phyloP scores from a whole-genome alignment of 192 early-diverging fungal genomes.

The Gamsiella multidivaricata region DNA sequence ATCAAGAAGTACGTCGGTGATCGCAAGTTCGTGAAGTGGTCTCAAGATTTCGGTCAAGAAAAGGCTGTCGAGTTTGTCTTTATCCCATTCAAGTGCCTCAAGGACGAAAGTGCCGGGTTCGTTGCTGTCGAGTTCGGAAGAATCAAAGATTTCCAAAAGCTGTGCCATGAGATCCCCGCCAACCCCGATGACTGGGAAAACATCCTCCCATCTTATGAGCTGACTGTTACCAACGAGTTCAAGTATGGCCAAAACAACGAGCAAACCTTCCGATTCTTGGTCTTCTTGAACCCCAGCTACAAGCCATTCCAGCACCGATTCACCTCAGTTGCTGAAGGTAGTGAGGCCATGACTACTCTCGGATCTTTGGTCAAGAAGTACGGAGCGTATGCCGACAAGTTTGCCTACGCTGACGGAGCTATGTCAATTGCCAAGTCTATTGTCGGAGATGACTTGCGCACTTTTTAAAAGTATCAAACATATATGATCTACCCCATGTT shows the following conservation, averaged over 20 bases:
- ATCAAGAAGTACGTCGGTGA: conserved; percentile 20
- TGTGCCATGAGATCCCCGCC: conserved; percentile 1
- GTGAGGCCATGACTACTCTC: conserved; percentile 16
- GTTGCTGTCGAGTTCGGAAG: conserved; percentile 18
- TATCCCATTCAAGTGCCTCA: conserved; percentile 22
- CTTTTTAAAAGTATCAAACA: background rate
- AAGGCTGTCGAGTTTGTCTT: conserved; percentile 20
- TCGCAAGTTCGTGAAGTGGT: conserved; percentile 6
- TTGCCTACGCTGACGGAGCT: conserved; percentile 1
- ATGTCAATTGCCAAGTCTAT: background rate
- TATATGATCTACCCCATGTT: background rate
- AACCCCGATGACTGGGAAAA: conserved; percentile 1
- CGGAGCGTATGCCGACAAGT: background rate
- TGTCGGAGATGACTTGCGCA: background rate
- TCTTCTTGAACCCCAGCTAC: conserved; percentile 20
- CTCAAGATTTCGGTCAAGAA: conserved; percentile 21
- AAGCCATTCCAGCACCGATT: conserved; percentile 28
- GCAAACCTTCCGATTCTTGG: conserved; percentile 20
- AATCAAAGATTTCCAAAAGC: conserved; percentile 14
- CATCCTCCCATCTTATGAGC: conserved; percentile 1
- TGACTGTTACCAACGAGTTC: conserved; percentile 10
- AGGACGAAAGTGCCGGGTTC: conserved; percentile 8
- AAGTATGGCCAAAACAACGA: conserved; percentile 32
- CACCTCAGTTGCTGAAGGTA: conserved; percentile 10
- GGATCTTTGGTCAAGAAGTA: conserved; percentile 15